These are phyloP conservation scores for Botryosphaeria agaves DNA, from an alignment of 2,329 filamentous ascomycete species.

Conservation along the genomic window DNA sequence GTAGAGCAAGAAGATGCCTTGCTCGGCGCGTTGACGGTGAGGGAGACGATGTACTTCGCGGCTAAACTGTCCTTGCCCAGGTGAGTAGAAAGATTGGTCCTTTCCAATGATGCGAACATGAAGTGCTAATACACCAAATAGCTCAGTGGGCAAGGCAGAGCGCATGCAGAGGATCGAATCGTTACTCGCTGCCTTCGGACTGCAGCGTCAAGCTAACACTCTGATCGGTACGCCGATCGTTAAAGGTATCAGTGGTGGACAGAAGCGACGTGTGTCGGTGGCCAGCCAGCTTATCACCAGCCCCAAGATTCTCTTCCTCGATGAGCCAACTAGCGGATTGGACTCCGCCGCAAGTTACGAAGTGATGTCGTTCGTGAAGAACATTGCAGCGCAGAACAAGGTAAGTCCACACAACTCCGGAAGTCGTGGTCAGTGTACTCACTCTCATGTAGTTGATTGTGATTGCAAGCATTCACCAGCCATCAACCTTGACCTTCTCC, in stretches of 20 bases:
- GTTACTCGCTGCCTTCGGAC: constrained; percentile 55
- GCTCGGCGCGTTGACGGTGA: constrained; percentile 63
- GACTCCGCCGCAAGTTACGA: constrained; percentile 64
- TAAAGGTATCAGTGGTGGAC: constrained; percentile 71
- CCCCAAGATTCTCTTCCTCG: constrained; percentile 65
- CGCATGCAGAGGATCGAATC: constrained; percentile 44
- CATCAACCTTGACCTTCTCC: constrained; percentile 61
- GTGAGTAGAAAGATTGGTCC: constrained; percentile 5
- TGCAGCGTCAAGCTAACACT: constrained; percentile 49
- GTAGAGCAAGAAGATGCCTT: constrained; percentile 82
- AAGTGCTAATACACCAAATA: constrained; percentile 8
- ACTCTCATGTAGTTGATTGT: constrained; percentile 55
- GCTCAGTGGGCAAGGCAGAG: constrained; percentile 36
- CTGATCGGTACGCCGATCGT: constrained; percentile 67
- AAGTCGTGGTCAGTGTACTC: too few relatives aligned
- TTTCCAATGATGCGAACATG: not conserved
- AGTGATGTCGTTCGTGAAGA: constrained; percentile 55
- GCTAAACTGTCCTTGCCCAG: constrained; percentile 44
- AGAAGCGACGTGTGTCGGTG: constrained; percentile 66
- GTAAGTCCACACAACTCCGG: too few relatives aligned
- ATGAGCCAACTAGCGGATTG: constrained; percentile 70
- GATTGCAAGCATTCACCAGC: constrained; percentile 72
- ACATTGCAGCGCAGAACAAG: constrained; percentile 48
- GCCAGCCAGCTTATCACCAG: constrained; percentile 68
- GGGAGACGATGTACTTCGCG: constrained; percentile 64